Evolutionary conservation across 768 basidiomycete species (phyloP), one percentile per base, ranked within the genome.

Genomic region (Hysterangium stoloniferum): DNA sequence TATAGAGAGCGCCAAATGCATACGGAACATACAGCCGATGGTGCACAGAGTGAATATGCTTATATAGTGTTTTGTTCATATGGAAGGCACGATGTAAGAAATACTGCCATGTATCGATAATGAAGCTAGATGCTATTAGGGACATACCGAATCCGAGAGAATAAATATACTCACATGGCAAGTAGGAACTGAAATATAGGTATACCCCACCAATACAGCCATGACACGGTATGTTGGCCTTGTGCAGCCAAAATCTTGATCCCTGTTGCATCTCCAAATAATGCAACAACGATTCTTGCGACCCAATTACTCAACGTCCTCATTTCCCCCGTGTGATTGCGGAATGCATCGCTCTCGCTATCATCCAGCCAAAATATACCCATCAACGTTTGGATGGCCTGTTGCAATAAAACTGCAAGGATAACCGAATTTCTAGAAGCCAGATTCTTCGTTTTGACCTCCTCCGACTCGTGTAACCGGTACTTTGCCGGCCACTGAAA

Each of bases 31-130:
- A 95, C 6, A 99, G 80, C 7, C 92, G 77, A 64, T 99, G 96
- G 66, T 99, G 96, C 67, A 85, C 83, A 0, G 90, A 91, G 66
- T 99, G 96, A 56, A 97, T 74, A 47, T 88, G 80, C 57, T 81
- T 86, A 71, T 95, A 99, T 28, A 98, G 74, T 67, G 78, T 97
- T 57, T 82, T 86, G 72, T 89, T 90, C 59, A 78, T 68, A 69
- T 98, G 96, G 84, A 96, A 90, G 36, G 71, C 66, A 33, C 95
- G 90, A 63, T 99, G 96, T 17, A 91, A 72, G 69, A 94, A 93
- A 68, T 98, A 99, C 65, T 99, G 94, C 92, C 92, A 97, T 28
- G 93, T 93, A 69, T 99, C 96, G 58, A 98, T 83, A 52, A 93
- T 62, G 66, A 96, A 88, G 72, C 96, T 95, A 40, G 27, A 41